These are phyloP conservation scores for Linum lewisii DNA, from an alignment of 345 rosid genomes.

Conservation along the genomic window DNA sequence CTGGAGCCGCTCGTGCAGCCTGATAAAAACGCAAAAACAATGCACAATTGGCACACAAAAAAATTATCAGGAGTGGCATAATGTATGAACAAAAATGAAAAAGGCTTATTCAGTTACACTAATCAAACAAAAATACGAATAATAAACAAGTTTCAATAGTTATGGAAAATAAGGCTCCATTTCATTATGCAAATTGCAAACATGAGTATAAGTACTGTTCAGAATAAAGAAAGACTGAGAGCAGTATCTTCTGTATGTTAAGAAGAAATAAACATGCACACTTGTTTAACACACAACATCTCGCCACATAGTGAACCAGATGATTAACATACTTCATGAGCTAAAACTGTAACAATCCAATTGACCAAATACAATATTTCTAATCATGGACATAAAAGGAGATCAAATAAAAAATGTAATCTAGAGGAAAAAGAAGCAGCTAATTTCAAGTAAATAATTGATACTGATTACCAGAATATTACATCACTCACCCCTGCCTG, in stretches of 20 bases:
- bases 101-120: too few species aligned
- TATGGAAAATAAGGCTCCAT: too few species aligned
- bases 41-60: conserved; percentile 7
- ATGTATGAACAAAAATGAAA: background rate
- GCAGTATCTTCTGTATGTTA: too few species aligned
- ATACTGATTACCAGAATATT: background rate
- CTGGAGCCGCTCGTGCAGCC: conserved; percentile 94
- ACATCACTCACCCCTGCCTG: background rate
- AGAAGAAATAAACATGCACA: too few species aligned
- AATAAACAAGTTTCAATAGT: background rate
- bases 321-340: background rate
- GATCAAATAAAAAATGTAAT: background rate
- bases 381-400: background rate
- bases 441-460: background rate
- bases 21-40: conserved; percentile 26
- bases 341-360: background rate
- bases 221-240: too few species aligned
- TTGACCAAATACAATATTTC: background rate
- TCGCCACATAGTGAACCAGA: background rate
- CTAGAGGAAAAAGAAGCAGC: too few species aligned
- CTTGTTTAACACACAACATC: background rate
- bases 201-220: background rate
- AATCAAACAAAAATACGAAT: background rate
- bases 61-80: background rate
- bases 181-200: too few species aligned